A percentile compares a stretch with the other conserved stretches of the same genome.
Conservation (phyloP, 1,284 basidiomycete species). For the Cerioporus squamosus region DNA sequence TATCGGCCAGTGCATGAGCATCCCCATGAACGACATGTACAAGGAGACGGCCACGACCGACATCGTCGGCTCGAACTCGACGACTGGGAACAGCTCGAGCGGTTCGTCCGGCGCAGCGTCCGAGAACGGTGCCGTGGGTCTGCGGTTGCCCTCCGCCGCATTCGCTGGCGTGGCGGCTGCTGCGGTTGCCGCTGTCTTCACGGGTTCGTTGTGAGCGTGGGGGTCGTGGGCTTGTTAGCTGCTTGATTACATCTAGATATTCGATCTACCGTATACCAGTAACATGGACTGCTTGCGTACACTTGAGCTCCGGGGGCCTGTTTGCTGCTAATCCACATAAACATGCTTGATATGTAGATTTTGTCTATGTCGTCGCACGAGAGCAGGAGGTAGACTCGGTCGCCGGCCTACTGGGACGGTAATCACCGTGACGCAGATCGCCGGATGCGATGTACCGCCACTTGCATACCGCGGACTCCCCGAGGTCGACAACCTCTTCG, state of each 20-base stretch:
- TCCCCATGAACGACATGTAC: constrained; percentile 61
- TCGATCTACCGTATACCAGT: neutral
- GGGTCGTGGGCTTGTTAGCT: neutral
- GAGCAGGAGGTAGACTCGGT: neutral
- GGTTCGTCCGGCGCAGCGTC: neutral
- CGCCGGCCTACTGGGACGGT: no score
- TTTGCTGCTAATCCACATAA: neutral
- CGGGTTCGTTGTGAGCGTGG: constrained; percentile 7
- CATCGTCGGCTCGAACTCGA: constrained; percentile 31
- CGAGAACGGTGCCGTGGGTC: constrained; percentile 1
- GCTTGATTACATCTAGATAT: neutral
- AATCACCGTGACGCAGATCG: constrained; percentile 17
- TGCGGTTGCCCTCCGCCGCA: constrained; percentile 4
- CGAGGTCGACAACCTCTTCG: neutral
- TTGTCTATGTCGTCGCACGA: neutral
- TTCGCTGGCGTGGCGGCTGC: constrained; percentile 13
- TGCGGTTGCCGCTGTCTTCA: constrained; percentile 6
- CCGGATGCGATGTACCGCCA: constrained; percentile 22
- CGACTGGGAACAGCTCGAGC: neutral
- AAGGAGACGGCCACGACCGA: constrained; percentile 66
- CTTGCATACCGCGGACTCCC: neutral
- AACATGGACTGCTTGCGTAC: neutral
- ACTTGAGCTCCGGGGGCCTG: no score
- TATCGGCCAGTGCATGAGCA: constrained; percentile 65
- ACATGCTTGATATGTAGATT: neutral